Percentiles rank a stretch among this genome's conserved stretches.
These are phyloP conservation scores for Asterophora lycoperdoides DNA, from an alignment of 768 basidiomycete species.

Conservation along the genomic window DNA sequence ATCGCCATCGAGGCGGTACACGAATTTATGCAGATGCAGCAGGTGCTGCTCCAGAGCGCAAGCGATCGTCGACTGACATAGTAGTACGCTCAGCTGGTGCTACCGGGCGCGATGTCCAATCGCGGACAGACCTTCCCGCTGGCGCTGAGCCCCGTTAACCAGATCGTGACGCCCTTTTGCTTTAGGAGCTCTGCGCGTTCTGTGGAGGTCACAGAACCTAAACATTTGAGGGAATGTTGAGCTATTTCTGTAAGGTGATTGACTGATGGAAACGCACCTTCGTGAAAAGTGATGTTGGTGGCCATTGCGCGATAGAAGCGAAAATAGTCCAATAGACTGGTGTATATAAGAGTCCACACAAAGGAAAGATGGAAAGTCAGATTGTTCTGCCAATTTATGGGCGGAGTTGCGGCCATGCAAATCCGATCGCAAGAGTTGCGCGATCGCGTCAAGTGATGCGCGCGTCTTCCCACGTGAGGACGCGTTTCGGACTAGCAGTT, in stretches of 20 bases:
- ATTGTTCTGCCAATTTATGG: no score
- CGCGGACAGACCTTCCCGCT: conserved; percentile 74
- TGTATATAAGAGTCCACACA: no score
- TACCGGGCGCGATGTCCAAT: not conserved
- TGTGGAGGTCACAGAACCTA: conserved; percentile 65
- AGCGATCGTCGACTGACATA: conserved; percentile 94
- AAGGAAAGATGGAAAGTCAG: not conserved
- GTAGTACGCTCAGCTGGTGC: not conserved
- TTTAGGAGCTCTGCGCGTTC: conserved; percentile 67
- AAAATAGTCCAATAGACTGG: not conserved
- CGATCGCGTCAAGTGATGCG: conserved; percentile 15
- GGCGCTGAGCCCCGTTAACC: conserved; percentile 95
- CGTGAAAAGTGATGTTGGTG: conserved; percentile 56
- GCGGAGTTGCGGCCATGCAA: no score
- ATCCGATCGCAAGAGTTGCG: conserved; percentile 16
- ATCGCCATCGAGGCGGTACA: conserved; percentile 94
- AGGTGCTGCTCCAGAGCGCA: conserved; percentile 96
- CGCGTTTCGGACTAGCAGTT: not conserved
- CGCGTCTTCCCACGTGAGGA: not conserved
- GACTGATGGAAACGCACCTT: conserved; percentile 11
- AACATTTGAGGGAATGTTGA: conserved; percentile 5
- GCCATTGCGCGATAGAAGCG: conserved; percentile 27
- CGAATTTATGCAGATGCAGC: conserved; percentile 77
- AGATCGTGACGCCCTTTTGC: conserved; percentile 89
- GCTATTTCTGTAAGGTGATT: not conserved